Percentiles rank a stretch among this genome's conserved stretches.
These are phyloP conservation scores for Coemansia sp. DNA, from an alignment of 192 early-diverging fungal genomes.

Conservation along the genomic window DNA sequence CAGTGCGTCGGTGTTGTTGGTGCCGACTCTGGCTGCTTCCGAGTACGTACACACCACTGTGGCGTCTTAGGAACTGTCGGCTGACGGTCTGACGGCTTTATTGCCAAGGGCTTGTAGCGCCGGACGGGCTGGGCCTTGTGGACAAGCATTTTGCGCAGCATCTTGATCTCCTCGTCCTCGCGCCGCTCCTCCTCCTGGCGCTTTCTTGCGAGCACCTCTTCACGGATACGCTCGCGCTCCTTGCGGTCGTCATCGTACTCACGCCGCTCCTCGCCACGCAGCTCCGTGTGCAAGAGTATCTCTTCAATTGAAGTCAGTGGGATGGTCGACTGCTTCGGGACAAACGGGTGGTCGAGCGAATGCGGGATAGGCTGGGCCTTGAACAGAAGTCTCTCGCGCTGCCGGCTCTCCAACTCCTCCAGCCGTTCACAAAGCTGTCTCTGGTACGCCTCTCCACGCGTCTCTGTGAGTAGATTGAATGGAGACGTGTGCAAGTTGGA, in stretches of 20 bases:
- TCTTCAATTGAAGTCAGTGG: slow-evolving; percentile 50
- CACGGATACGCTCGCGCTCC: slow-evolving; percentile 55
- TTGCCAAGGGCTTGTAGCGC: slow-evolving; percentile 51
- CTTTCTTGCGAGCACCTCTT: slow-evolving; percentile 58
- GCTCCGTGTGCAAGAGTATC: slow-evolving; percentile 56
- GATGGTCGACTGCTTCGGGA: slow-evolving; percentile 56
- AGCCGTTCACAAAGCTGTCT: slow-evolving; percentile 44
- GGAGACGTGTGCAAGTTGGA: slow-evolving; percentile 58
- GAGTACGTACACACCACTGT: slow-evolving; percentile 42
- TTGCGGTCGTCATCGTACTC: slow-evolving; percentile 62
- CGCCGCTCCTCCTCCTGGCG: slow-evolving; percentile 53
- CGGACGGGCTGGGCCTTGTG: slow-evolving; percentile 66
- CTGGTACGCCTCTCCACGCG: slow-evolving; percentile 54
- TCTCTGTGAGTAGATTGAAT: slow-evolving; percentile 61
- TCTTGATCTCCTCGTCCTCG: slow-evolving; percentile 59
- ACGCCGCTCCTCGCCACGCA: slow-evolving; percentile 65
- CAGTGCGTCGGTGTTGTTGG: slow-evolving; percentile 15
- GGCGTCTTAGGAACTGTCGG: slow-evolving; percentile 59
- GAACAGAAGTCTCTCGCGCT: slow-evolving; percentile 51
- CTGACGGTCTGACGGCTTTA: slow-evolving; percentile 58
- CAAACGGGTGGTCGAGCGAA: slow-evolving; percentile 60
- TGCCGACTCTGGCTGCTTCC: slow-evolving; percentile 13
- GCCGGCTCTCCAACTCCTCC: slow-evolving; percentile 50
- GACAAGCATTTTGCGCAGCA: slow-evolving; percentile 55
- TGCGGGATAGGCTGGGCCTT: slow-evolving; percentile 58